Percentiles rank a stretch among this genome's conserved stretches.
phyloP scores from a whole-genome alignment of 352 stramenopile species.

The Salisapilia sapeloensis region DNA sequence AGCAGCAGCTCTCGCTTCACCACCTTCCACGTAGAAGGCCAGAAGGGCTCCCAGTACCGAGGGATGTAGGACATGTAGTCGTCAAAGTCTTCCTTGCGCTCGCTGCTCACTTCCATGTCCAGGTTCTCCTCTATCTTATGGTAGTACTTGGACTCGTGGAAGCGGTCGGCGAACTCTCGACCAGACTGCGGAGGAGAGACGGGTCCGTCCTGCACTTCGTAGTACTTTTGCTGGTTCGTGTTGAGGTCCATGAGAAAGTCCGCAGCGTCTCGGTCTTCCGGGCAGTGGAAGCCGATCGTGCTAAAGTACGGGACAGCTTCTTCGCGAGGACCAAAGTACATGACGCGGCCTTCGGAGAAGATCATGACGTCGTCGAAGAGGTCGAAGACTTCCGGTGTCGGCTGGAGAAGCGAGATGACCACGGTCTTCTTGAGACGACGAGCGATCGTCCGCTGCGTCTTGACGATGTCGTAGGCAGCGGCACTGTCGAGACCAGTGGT shows the following conservation, averaged over 20 bases:
- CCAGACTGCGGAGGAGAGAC: conserved; percentile 1
- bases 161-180: conserved; percentile 22
- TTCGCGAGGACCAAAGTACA: conserved; percentile 42
- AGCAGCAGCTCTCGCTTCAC: conserved; percentile 27
- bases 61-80: conserved; percentile 51
- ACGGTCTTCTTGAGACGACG: conserved; percentile 26
- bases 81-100: conserved; percentile 13
- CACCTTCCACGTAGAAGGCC: conserved; percentile 7
- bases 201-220: conserved; percentile 19
- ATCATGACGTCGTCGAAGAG: conserved; percentile 91
- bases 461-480: conserved; percentile 41
- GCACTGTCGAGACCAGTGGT: conserved; percentile 38
- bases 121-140: conserved; percentile 24
- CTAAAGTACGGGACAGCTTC: conserved; percentile 27
- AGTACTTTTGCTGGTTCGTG: conserved; percentile 27
- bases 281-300: conserved; percentile 21
- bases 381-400: conserved; percentile 85
- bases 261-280: conserved; percentile 22
- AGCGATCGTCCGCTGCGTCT: conserved; percentile 20
- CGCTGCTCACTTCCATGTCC: conserved; percentile 4
- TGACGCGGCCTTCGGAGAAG: conserved; percentile 78
- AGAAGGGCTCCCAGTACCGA: conserved; percentile 15
- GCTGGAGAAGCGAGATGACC: conserved; percentile 77
- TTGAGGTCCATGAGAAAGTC: conserved; percentile 37
- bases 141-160: conserved; percentile 28